Conservation (phyloP, 2,329 filamentous ascomycete species). For the Pestalotiopsis sp. region DNA sequence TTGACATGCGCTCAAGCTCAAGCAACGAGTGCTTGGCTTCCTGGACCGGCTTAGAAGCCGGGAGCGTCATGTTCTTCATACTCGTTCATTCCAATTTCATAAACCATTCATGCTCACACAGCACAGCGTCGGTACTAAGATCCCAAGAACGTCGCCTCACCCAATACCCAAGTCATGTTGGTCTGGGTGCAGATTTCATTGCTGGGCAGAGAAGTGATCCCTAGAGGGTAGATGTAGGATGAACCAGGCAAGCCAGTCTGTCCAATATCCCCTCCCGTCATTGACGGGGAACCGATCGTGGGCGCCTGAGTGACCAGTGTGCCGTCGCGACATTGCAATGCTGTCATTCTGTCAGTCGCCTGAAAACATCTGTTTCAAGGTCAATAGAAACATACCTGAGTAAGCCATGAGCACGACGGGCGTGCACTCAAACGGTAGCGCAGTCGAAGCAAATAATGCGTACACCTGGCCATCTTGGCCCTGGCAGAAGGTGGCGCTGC, state of each 20-base stretch:
- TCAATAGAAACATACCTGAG: background rate
- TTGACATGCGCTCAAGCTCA: too few species aligned
- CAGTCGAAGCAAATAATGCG: background rate
- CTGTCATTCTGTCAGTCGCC: background rate
- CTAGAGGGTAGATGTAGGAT: background rate
- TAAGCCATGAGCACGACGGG: background rate
- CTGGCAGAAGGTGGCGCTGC: slow-evolving; percentile 1
- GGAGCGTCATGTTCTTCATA: too few species aligned
- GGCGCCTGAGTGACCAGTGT: background rate
- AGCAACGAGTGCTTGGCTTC: too few species aligned
- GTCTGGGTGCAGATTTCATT: background rate
- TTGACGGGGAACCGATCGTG: background rate
- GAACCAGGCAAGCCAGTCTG: background rate
- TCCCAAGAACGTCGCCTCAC: background rate
- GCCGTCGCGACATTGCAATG: slow-evolving; percentile 1
- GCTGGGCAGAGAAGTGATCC: background rate
- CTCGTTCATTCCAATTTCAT: background rate
- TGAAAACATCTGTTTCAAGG: background rate
- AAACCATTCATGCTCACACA: background rate
- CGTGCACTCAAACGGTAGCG: background rate
- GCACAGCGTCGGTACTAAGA: background rate
- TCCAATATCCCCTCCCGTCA: background rate
- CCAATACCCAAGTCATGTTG: background rate
- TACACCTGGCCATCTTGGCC: background rate
- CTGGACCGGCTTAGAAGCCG: too few species aligned